phyloP scores from a whole-genome alignment of 2,329 filamentous ascomycete species.

The Paecilomyces dactylethromorphus region DNA sequence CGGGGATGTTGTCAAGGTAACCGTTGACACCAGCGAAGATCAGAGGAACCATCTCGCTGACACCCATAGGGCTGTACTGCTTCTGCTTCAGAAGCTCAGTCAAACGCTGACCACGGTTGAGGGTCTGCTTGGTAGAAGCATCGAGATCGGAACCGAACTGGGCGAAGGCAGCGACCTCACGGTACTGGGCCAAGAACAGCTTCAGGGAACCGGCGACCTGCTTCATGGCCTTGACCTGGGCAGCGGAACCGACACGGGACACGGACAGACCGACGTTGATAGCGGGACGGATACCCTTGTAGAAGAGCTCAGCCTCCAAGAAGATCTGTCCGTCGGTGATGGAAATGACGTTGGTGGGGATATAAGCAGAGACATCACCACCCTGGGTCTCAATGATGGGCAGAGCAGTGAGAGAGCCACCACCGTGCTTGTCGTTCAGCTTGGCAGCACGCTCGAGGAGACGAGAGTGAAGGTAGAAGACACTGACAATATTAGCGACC shows the following conservation, averaged over 20 bases:
- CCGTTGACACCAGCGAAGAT: constrained; percentile 99
- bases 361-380: constrained; percentile 99
- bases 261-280: constrained; percentile 99
- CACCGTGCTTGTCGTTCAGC: constrained; percentile 92
- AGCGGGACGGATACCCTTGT: constrained; percentile 99
- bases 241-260: constrained; percentile 98
- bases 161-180: constrained; percentile 98
- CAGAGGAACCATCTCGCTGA: constrained; percentile 99
- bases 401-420: constrained; percentile 93
- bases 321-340: constrained; percentile 99
- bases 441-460: constrained; percentile 98
- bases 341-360: constrained; percentile 99
- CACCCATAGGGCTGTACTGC: constrained; percentile 97
- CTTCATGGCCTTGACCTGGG: constrained; percentile 99
- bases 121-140: constrained; percentile 97
- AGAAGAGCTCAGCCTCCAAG: constrained; percentile 98
- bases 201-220: constrained; percentile 99
- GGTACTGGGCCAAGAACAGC: constrained; percentile 99
- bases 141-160: constrained; percentile 99
- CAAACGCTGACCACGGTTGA: constrained; percentile 95
- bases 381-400: constrained; percentile 99
- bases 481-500: constrained; percentile 37
- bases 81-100: constrained; percentile 99
- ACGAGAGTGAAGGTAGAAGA: constrained; percentile 99
- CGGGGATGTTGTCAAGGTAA: constrained; percentile 80